Base-by-base conservation (phyloP, 192 early-diverging fungal species). In the Coemansia sp. region DNA sequence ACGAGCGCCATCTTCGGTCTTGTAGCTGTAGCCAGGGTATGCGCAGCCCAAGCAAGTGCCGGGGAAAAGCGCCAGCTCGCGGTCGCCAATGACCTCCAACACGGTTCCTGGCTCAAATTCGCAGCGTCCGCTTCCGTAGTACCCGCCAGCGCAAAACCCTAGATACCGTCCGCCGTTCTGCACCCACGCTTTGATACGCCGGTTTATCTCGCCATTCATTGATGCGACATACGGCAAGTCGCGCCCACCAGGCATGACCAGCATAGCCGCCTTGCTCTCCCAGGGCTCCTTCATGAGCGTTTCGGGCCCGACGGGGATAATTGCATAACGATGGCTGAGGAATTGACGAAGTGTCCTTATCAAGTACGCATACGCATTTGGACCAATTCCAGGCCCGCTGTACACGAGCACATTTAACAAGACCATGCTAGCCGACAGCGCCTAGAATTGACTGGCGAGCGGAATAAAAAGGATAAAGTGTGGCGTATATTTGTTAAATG, bases 121-220 rank as follows among this genome's bases (percentile, higher is more conserved):
- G 24, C 93, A 88, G 16, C 74, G 70, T 5, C 69, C 73, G 28
- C 83, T 82, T 5, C 84, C 92, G 73, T 92, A 97, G 75, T 96
- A 96, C 2, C 86, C 90, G 20, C 96, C 97, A 0, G 93, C 94
- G 59, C 97, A 96, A 8, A 99, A 88, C 0, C 97, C 97, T 56
- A 94, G 77, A 75, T 94, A 99, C 21, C 85, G 77, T 2, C 97
- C 97, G 48, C 95, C 95, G 18, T 57, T 61, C 18, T 74, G 50
- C 10, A 95, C 90, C 82, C 86, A 95, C 14, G 75, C 66, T 2
- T 62, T 63, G 59, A 97, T 91, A 7, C 85, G 85, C 3, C 50
- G 66, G 45, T 88, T 94, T 46, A 73, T 80, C 23, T 67, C 64
- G 9, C 87, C 88, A 20, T 87, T 89, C 60, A 98, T 85, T 53